Evolutionary conservation across 768 basidiomycete genomes (phyloP).

Genomic region (Mycena latifolia): DNA sequence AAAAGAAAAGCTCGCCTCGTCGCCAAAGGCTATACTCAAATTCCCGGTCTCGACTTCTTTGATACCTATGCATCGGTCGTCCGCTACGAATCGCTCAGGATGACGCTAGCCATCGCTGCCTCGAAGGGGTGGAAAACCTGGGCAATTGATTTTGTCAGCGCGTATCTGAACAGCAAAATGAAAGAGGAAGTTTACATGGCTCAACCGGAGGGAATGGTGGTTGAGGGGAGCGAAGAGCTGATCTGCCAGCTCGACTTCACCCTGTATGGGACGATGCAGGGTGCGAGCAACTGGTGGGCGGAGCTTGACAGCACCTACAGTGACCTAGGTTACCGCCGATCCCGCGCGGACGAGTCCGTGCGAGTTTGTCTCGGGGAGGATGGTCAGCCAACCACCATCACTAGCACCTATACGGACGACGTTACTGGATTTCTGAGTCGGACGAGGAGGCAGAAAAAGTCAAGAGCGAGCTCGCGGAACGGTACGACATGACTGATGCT

Average conservation of each 20-base stretch:
- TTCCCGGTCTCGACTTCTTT: conserved; percentile 46
- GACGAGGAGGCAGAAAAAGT: background rate
- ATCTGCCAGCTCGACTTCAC: background rate
- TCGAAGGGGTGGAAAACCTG: conserved; percentile 3
- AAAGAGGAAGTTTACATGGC: conserved; percentile 14
- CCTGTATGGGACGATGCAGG: conserved; percentile 20
- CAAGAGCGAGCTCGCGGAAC: background rate
- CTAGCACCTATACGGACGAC: conserved; percentile 14
- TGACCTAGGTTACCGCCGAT: conserved; percentile 1
- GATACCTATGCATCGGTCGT: conserved; percentile 30
- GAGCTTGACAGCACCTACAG: background rate
- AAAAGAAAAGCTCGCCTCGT: conserved; percentile 54
- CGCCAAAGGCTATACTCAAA: conserved; percentile 52
- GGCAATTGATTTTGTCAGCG: conserved; percentile 9
- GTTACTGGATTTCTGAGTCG: conserved; percentile 2
- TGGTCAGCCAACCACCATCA: background rate
- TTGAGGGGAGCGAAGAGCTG: background rate
- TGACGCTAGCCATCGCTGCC: background rate
- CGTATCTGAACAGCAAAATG: conserved; percentile 10
- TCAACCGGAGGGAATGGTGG: conserved; percentile 11
- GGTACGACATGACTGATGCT: background rate
- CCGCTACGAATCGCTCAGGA: conserved; percentile 2
- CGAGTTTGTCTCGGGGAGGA: background rate
- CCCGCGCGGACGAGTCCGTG: background rate
- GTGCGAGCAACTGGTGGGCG: conserved; percentile 11